A percentile compares a stretch with the other conserved stretches of the same genome.
Conservation (phyloP, 345 rosid genomes). For the Gossypium mustelinum region DNA sequence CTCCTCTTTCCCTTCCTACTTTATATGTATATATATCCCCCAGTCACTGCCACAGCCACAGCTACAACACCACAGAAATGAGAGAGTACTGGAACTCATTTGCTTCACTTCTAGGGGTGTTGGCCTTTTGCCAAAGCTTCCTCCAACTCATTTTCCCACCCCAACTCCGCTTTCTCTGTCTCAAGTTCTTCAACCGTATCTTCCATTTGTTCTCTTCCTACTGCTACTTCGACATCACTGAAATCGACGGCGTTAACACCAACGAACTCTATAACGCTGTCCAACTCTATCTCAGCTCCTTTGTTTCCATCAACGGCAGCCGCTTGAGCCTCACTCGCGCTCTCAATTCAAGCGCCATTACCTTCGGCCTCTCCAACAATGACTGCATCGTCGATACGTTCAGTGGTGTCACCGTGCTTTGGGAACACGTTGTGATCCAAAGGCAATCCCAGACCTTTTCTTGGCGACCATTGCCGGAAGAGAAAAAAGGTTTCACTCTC, state of each 20-base stretch:
- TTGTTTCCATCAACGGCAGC: constrained; percentile 65
- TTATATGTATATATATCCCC: no score
- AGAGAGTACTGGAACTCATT: constrained; percentile 80
- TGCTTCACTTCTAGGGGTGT: constrained; percentile 71
- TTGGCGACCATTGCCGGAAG: constrained; percentile 94
- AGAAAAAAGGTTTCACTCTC: constrained; percentile 85
- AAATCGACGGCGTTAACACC: constrained; percentile 95
- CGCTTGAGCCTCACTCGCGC: constrained; percentile 85
- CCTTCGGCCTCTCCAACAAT: constrained; percentile 80
- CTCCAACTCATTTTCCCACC: constrained; percentile 77
- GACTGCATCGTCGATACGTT: constrained; percentile 70
- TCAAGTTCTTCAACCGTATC: constrained; percentile 50
- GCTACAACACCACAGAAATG: constrained; percentile 25
- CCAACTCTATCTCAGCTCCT: constrained; percentile 85
- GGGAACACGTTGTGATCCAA: constrained; percentile 93
- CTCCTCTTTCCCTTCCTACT: no score
- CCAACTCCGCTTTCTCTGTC: constrained; percentile 66
- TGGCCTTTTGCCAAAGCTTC: constrained; percentile 79
- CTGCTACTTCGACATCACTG: constrained; percentile 90
- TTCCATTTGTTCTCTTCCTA: constrained; percentile 54
- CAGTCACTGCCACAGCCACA: no score
- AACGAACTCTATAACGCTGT: constrained; percentile 99
- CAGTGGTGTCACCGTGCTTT: constrained; percentile 50
- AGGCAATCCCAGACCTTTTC: constrained; percentile 73
- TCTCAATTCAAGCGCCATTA: constrained; percentile 77